A percentile compares a stretch with the other conserved stretches of the same genome.
phyloP scores from a whole-genome alignment of 345 rosid species.

The Melastoma malabathricum region DNA sequence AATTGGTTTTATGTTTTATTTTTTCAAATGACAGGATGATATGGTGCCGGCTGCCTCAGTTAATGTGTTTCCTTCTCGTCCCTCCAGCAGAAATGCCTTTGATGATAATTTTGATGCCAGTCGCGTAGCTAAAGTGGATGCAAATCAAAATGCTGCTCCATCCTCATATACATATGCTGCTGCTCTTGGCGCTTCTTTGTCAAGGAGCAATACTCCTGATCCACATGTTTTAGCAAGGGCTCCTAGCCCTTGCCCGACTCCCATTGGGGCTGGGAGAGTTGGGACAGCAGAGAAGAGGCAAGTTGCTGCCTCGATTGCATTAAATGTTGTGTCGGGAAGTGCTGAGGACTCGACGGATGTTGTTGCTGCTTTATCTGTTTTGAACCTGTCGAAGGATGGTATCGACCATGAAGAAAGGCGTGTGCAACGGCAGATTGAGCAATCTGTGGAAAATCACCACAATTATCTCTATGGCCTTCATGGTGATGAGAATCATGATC shows the following conservation, averaged over 20 bases:
- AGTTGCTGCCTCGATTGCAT: slow-evolving; percentile 31
- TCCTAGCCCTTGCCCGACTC: slow-evolving; percentile 81
- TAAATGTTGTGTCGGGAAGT: slow-evolving; percentile 39
- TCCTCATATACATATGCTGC: slow-evolving; percentile 67
- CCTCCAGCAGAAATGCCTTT: slow-evolving; percentile 67
- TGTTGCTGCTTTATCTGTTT: slow-evolving; percentile 48
- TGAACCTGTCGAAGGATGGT: slow-evolving; percentile 44
- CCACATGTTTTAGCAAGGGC: slow-evolving; percentile 60
- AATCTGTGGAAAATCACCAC: slow-evolving; percentile 19
- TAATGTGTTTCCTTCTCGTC: slow-evolving; percentile 46
- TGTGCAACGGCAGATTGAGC: slow-evolving; percentile 15
- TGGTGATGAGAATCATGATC: slow-evolving; percentile 20
- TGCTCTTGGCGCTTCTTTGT: slow-evolving; percentile 64
- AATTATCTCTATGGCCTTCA: slow-evolving; percentile 41
- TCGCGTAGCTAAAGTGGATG: slow-evolving; percentile 34
- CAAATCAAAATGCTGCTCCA: slow-evolving; percentile 33
- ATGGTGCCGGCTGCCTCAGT: slow-evolving; percentile 27
- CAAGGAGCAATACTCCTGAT: slow-evolving; percentile 84
- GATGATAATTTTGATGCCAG: slow-evolving; percentile 35
- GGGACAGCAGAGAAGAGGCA: slow-evolving; percentile 48
- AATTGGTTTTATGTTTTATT: slow-evolving; percentile 4
- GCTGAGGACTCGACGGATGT: slow-evolving; percentile 46
- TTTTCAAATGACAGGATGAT: slow-evolving; percentile 41
- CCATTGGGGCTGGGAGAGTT: slow-evolving; percentile 69
- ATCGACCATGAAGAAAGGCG: neutral